These are phyloP conservation scores for Mortierella claussenii DNA, from an alignment of 192 early-diverging fungal species.

Conservation along the genomic window DNA sequence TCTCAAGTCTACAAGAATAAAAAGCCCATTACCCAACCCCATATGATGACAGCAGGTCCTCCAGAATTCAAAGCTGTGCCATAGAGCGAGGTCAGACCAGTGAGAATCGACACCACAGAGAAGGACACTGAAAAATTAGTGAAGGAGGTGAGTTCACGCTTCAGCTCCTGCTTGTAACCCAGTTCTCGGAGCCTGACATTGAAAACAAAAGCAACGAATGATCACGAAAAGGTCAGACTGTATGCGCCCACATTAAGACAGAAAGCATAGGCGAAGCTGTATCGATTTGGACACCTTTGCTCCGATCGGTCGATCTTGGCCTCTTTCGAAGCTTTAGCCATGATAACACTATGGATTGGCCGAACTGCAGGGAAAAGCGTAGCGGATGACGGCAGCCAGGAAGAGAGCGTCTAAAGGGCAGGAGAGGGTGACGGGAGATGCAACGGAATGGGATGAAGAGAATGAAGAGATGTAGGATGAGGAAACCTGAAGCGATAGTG, in stretches of 20 bases:
- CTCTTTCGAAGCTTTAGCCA: constrained; percentile 1
- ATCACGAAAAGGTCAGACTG: neutral
- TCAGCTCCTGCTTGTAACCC: constrained; percentile 63
- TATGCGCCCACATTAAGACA: neutral
- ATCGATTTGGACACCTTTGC: constrained; percentile 19
- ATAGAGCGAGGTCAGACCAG: constrained; percentile 58
- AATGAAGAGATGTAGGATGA: constrained; percentile 1
- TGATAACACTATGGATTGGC: neutral
- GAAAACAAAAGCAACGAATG: neutral
- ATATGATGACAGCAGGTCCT: constrained; percentile 58
- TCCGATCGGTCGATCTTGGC: constrained; percentile 43
- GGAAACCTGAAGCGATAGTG: no score
- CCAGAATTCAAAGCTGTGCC: constrained; percentile 56
- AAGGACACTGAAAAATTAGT: constrained; percentile 58
- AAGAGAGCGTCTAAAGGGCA: neutral
- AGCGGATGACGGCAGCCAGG: no score
- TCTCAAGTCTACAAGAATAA: neutral
- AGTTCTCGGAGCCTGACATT: constrained; percentile 53
- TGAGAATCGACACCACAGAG: constrained; percentile 57
- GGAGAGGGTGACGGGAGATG: neutral
- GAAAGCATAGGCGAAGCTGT: neutral
- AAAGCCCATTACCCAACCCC: constrained; percentile 52
- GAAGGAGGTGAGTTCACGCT: constrained; percentile 55
- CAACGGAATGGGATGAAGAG: neutral
- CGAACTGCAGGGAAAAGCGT: neutral